Base-by-base conservation (phyloP, 345 rosid genomes). In the Bruguiera parviflora region DNA sequence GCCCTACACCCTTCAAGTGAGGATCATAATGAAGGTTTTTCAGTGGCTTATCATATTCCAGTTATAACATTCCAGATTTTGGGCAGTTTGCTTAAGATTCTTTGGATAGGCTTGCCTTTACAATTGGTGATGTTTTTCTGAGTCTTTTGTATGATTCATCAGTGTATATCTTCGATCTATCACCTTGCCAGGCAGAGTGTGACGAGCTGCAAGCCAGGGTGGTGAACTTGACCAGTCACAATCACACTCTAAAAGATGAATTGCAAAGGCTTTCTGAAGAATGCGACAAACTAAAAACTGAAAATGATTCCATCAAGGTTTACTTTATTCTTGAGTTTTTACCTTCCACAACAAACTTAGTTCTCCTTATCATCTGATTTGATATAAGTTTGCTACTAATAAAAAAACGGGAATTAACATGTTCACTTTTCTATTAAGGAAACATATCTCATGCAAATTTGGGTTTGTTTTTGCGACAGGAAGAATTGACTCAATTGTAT, bases 191-290 rank as follows among this genome's bases (percentile, higher is more conserved):
- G 99, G 98, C 85, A 13, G 99, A 92, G 73, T 95, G 99, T 58
- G 99, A 90, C 55, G 98, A 90, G 73, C 90, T 96, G 71, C 98
- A 90, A 70, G 84, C 43, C 67, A 88, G 83, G 70, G 98, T 96
- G 62, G 92, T 92, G 76, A 73, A 59, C 46, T 75, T 96, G 78
- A 77, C 63, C 47, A 86, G 53, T 28, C 97, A 96, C 74, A 96
- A 92, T 70, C 71, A 61, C 62, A 71, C 59, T 71, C 90, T 96
- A 65, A 81, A 87, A 79, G 94, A 90, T 31, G 99, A 96, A 79
- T 75, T 92, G 47, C 87, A 86, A 65, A 85, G 85, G 80, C 89
- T 96, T 70, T 92, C 97, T 1, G 84, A 85, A 28, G 92, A 96
- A 65, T 92, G 99, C 66, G 86, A 87, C 78, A 89, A 92, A 83